Conservation (phyloP, 768 basidiomycete species). For the Pisolithus tinctorius region DNA sequence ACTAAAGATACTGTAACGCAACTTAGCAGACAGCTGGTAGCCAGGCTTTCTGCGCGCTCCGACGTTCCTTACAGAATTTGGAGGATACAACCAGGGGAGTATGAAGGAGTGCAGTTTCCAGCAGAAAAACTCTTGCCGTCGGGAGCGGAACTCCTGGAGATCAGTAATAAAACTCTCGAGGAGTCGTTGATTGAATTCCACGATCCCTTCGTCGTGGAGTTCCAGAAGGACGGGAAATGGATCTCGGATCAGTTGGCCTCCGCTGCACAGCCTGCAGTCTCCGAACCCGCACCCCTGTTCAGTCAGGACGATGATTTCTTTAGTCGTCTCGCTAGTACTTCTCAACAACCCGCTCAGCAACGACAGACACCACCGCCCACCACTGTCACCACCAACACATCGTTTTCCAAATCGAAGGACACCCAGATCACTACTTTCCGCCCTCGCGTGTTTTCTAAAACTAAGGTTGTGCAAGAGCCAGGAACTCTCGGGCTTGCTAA, state of each 20-base stretch:
- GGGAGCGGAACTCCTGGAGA: conserved; percentile 36
- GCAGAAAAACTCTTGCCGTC: conserved; percentile 17
- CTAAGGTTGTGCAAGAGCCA: conserved; percentile 42
- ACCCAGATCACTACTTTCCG: conserved; percentile 22
- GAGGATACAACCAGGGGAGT: conserved; percentile 42
- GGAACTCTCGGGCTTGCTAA: conserved; percentile 87
- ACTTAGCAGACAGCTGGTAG: conserved; percentile 37
- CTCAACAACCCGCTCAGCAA: conserved; percentile 17
- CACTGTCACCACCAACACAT: conserved; percentile 12
- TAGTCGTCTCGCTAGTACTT: conserved; percentile 30
- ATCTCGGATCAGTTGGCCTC: conserved; percentile 33
- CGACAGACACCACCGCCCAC: conserved; percentile 17
- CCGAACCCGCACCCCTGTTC: conserved; percentile 46
- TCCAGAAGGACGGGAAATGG: conserved; percentile 56
- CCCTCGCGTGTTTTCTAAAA: conserved; percentile 30
- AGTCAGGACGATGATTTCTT: conserved; percentile 51
- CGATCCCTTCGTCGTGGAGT: conserved; percentile 76
- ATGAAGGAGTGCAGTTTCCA: conserved; percentile 24
- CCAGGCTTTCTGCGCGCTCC: conserved; percentile 27
- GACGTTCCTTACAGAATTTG: conserved; percentile 52
- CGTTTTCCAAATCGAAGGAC: conserved; percentile 20
- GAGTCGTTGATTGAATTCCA: conserved; percentile 52
- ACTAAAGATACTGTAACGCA: conserved; percentile 41
- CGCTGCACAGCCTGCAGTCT: conserved; percentile 6
- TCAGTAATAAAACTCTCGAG: conserved; percentile 44